Percentiles rank a stretch among this genome's conserved stretches.
Evolutionary conservation across 352 stramenopile genomes (phyloP).

Genomic region (Thraustochytrium striatum): DNA sequence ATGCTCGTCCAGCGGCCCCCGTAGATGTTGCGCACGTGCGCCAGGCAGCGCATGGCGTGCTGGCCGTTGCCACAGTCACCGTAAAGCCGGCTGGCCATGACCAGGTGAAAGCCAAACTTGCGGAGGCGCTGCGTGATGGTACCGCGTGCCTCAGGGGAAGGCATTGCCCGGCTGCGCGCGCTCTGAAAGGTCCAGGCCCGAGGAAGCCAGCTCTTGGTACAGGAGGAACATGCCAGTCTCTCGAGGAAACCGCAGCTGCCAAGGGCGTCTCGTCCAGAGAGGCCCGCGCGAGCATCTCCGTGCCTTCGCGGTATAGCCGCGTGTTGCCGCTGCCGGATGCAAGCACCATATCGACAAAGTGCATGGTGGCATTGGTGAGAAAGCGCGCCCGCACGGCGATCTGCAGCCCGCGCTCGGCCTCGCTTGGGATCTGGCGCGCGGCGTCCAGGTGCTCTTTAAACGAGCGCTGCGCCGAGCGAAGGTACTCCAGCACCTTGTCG

Average conservation of each 20-base stretch:
- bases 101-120: conserved; percentile 80
- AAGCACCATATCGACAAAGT: conserved; percentile 40
- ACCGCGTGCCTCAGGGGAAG: conserved; percentile 51
- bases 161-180: conserved; percentile 65
- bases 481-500: conserved; percentile 73
- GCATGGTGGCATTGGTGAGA: conserved; percentile 16
- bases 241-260: conserved; percentile 68
- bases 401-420: background rate
- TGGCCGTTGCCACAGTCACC: conserved; percentile 65
- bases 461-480: conserved; percentile 65
- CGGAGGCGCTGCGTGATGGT: conserved; percentile 49
- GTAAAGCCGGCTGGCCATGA: conserved; percentile 78
- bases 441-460: conserved; percentile 61
- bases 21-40: conserved; percentile 21
- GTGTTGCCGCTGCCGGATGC: background rate
- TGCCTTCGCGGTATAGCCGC: conserved; percentile 20
- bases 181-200: conserved; percentile 71
- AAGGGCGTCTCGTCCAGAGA: conserved; percentile 71
- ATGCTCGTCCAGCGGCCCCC: conserved; percentile 3
- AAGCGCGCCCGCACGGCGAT: conserved; percentile 1
- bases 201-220: conserved; percentile 75
- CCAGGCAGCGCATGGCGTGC: conserved; percentile 68
- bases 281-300: conserved; percentile 76
- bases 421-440: background rate
- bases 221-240: conserved; percentile 51